Base-by-base conservation (phyloP, 768 basidiomycete genomes). In the Lentinula detonsa region DNA sequence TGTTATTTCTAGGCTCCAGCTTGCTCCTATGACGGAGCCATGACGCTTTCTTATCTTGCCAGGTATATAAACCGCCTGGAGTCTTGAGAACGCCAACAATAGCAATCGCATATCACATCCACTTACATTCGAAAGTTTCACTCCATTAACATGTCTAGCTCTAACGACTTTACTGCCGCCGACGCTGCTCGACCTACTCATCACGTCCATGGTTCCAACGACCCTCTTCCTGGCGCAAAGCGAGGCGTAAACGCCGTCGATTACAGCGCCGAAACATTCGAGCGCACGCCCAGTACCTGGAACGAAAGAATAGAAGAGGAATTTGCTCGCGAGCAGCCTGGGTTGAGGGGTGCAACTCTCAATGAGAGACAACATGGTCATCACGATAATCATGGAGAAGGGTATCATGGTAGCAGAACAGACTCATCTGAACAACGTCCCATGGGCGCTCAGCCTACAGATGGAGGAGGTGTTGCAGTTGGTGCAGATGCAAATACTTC, bases 161-260 rank as follows among this genome's bases (percentile, higher is more conserved):
- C 28, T 49, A 49, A 37, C 33, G 46, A 59, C n/a, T 37, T 59
- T 18, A 1, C 40, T 13, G 46, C 57, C 33, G 42, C 11, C 56
- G 55, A 56, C 4, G 55, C 55, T 31, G 28, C 64, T 9, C 68
- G 67, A 21, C 78, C 78, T 1, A 60, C 65, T 53, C 77, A 83
- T 68, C 81, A 75, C 57, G 64, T 79, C 48, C 85, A 87, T 70
- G 66, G 73, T 37, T 66, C 74, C n/a, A 72, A 74, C 31, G 82
- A 85, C 46, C 76, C 76, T 31, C 78, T 84, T 37, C 82, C 83
- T 7, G 76, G 77, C 16, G 69, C 77, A 0, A 23, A 56, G 23
- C 70, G 63, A 21, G 72, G 72, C 21, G 64, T 66, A 3, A 65
- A 69, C 1, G 61, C 71, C 2, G 65, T 71, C 21, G 76, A 81